Evolutionary conservation across 768 basidiomycete species (phyloP), one percentile per base, ranked within the genome.

Genomic region (Ramaria sp.): DNA sequence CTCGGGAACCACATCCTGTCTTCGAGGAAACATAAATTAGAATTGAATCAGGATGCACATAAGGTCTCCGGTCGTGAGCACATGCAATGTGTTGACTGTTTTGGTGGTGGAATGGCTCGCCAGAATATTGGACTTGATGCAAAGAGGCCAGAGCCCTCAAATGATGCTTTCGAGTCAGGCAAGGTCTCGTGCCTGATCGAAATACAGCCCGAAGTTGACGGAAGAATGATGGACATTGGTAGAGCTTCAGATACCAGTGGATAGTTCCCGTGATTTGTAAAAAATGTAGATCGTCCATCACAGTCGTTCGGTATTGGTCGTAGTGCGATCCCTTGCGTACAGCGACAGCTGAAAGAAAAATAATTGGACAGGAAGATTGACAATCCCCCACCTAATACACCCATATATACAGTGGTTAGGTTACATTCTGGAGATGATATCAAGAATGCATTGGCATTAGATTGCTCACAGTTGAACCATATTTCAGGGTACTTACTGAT

Each of bases 61-160:
- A 75, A 77, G 54, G 74, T 89, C 24, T 74, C 80, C 11, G 71
- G 73, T 37, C 73, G 77, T 41, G 87, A 91, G 67, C 83, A 91
- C 64, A 90, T 93, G 90, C 82, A 78, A 60, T 65, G 64, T 7
- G 82, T 93, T 0, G 91, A 95, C 66, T 77, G 77, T 46, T 87
- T 81, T 65, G 83, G 89, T 62, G 87, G 87, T 41, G 63, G 70
- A 53, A 70, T 68, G 51, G 69, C 71, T 34, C 69, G 79, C 41
- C 70, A 64, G 13, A 10, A 7, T 37, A 7, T 7, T 37, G 13
- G 34, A 37, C 34, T 13, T 60, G 77, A 75, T 47, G 51, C 62
- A n/a, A 9, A 43, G 19, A n/a, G 30, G 24, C 22, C 27, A 19
- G 48, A 49, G 20, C 20, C 20, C 19, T 20, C 48, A 49, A 51